phyloP scores from a whole-genome alignment of 2,329 filamentous ascomycete genomes.

The Diatrype stigma region DNA sequence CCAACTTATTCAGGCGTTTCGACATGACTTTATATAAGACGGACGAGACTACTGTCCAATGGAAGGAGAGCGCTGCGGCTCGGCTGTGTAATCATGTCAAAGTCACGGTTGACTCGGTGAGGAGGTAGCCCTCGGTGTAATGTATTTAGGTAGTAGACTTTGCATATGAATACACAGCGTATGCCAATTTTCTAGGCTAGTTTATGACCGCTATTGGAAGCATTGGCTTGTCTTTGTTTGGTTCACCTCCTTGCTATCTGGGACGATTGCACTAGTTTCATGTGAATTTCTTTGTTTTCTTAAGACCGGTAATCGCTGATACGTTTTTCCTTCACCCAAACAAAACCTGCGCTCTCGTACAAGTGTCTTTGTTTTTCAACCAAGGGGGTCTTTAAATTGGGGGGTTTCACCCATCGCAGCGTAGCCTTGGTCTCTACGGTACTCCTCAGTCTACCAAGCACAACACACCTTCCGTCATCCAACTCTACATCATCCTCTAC shows the following conservation, averaged over 20 bases:
- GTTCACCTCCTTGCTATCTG: background rate
- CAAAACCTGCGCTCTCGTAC: background rate
- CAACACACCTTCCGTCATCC: no score
- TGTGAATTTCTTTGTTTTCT: background rate
- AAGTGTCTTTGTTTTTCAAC: background rate
- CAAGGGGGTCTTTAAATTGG: background rate
- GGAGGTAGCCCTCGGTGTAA: background rate
- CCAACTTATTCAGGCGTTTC: constrained; percentile 11
- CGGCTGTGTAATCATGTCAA: background rate
- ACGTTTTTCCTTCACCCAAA: no score
- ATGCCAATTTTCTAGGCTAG: no score
- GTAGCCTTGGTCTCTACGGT: no score
- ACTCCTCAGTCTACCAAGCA: no score
- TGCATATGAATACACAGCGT: no score
- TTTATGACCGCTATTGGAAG: no score
- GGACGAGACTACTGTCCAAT: constrained; percentile 1
- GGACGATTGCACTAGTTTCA: background rate
- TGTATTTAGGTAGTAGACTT: no score
- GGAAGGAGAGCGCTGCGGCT: constrained; percentile 1
- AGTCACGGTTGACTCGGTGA: background rate
- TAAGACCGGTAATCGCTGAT: background rate
- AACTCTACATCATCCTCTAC: no score
- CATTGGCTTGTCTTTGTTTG: no score
- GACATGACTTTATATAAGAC: constrained; percentile 7
- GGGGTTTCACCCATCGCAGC: no score